Percentiles rank a stretch among this genome's conserved stretches.
phyloP scores from a whole-genome alignment of 768 basidiomycete genomes.

The Amanita inopinata region DNA sequence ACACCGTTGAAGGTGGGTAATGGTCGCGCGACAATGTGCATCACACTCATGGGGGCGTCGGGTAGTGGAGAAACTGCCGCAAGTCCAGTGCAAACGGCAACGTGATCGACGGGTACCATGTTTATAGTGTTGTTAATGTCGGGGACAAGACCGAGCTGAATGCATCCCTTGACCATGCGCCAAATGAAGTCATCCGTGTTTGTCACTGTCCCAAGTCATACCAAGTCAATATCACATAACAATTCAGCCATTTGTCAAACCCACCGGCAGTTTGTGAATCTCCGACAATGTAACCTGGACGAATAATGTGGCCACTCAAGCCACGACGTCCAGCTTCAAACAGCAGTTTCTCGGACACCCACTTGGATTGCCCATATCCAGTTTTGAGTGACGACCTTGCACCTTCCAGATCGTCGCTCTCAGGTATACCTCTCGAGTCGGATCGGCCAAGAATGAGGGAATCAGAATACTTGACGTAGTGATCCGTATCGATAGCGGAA shows the following conservation, averaged over 20 bases:
- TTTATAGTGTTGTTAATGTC: conserved; percentile 98
- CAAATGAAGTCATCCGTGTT: conserved; percentile 99
- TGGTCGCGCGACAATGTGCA: conserved; percentile 83
- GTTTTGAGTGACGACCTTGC: conserved; percentile 67
- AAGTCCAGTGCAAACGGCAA: conserved; percentile 71
- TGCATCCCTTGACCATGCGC: conserved; percentile 96
- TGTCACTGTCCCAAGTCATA: conserved; percentile 49
- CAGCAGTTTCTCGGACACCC: conserved; percentile 94
- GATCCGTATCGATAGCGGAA: conserved; percentile 84
- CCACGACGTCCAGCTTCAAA: conserved; percentile 88
- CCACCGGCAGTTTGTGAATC: conserved; percentile 80
- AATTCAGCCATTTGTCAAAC: conserved; percentile 15
- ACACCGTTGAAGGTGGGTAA: conserved; percentile 85
- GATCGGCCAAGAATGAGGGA: conserved; percentile 33
- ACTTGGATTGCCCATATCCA: conserved; percentile 96
- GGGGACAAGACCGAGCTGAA: conserved; percentile 92
- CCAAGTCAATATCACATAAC: conserved; percentile 1
- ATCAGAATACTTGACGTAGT: conserved; percentile 85
- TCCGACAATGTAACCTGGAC: conserved; percentile 95
- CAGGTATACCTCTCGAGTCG: conserved; percentile 62
- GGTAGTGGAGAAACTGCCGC: conserved; percentile 57
- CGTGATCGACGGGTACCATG: conserved; percentile 96
- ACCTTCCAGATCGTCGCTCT: conserved; percentile 83
- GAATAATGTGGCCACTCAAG: conserved; percentile 73
- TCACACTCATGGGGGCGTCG: conserved; percentile 40